These are phyloP conservation scores for Mycena amicta DNA, from an alignment of 768 basidiomycete genomes.

Conservation along the genomic window DNA sequence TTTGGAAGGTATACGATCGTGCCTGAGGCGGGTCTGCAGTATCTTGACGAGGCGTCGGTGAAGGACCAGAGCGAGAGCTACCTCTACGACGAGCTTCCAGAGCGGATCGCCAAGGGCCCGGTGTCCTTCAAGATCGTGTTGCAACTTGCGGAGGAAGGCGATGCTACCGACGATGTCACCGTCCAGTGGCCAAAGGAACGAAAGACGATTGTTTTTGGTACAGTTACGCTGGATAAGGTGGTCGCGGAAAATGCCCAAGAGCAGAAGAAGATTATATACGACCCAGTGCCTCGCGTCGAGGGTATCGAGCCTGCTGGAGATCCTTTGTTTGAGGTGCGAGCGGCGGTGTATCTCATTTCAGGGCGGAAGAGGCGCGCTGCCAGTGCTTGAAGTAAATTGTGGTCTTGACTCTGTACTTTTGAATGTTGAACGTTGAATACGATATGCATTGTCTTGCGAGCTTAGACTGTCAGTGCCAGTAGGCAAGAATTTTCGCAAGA, in stretches of 20 bases:
- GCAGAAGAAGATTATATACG: constrained; percentile 25
- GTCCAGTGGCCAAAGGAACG: constrained; percentile 27
- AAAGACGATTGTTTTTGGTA: constrained; percentile 19
- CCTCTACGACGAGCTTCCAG: constrained; percentile 23
- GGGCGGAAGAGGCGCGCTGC: neutral
- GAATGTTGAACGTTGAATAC: too few relatives aligned
- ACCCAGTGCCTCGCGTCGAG: constrained; percentile 21
- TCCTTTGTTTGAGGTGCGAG: neutral
- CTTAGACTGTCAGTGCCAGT: too few relatives aligned
- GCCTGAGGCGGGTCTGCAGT: constrained; percentile 21
- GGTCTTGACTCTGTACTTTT: too few relatives aligned
- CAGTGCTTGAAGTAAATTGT: neutral
- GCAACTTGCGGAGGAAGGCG: constrained; percentile 25
- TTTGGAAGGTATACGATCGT: constrained; percentile 23
- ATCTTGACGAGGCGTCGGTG: constrained; percentile 20
- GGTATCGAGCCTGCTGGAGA: constrained; percentile 1
- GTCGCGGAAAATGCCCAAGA: constrained; percentile 14
- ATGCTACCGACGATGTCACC: constrained; percentile 20
- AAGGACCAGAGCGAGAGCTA: constrained; percentile 18
- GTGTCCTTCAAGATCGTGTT: constrained; percentile 20
- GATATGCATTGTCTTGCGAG: too few relatives aligned
- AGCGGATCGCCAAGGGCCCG: constrained; percentile 16
- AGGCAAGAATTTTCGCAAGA: too few relatives aligned
- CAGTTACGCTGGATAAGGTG: constrained; percentile 14
- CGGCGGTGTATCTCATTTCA: neutral